Percentiles rank a stretch among this genome's conserved stretches.
These are phyloP conservation scores for Diplogelasinospora grovesii DNA, from an alignment of 495 filamentous ascomycete genomes.

Conservation along the genomic window DNA sequence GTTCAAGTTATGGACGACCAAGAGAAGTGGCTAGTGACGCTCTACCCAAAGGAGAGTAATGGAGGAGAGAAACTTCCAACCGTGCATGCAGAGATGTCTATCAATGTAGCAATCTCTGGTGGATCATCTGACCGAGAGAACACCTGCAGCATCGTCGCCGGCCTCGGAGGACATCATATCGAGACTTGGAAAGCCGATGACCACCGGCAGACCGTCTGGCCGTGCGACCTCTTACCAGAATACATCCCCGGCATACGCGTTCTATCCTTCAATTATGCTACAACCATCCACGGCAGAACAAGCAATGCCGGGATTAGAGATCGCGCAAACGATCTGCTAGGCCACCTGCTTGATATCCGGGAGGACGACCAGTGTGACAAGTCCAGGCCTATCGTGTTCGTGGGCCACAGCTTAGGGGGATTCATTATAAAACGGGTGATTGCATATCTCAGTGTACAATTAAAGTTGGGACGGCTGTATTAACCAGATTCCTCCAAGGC, in stretches of 20 bases:
- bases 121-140: too few relatives aligned
- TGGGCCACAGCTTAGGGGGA: conserved; percentile 11
- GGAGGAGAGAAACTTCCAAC: too few relatives aligned
- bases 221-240: conserved; percentile 3
- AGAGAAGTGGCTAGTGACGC: too few relatives aligned
- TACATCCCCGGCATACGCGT: conserved; percentile 1
- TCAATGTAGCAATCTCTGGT: too few relatives aligned
- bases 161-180: conserved; percentile 7
- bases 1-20: too few relatives aligned
- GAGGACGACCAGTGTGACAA: neutral
- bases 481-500: neutral
- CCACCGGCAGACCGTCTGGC: conserved; percentile 6
- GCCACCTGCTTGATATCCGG: neutral
- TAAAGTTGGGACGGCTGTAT: neutral
- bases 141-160: too few relatives aligned
- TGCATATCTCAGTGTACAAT: too few relatives aligned
- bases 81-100: too few relatives aligned
- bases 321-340: conserved; percentile 4
- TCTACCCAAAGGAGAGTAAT: too few relatives aligned
- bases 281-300: conserved; percentile 1
- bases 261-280: conserved; percentile 7
- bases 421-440: conserved; percentile 3
- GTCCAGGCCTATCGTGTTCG: conserved; percentile 7
- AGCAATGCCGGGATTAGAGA: neutral
- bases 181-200: conserved; percentile 6